phyloP scores from a whole-genome alignment of 768 basidiomycete species.

The Leccinum sublutescens region DNA sequence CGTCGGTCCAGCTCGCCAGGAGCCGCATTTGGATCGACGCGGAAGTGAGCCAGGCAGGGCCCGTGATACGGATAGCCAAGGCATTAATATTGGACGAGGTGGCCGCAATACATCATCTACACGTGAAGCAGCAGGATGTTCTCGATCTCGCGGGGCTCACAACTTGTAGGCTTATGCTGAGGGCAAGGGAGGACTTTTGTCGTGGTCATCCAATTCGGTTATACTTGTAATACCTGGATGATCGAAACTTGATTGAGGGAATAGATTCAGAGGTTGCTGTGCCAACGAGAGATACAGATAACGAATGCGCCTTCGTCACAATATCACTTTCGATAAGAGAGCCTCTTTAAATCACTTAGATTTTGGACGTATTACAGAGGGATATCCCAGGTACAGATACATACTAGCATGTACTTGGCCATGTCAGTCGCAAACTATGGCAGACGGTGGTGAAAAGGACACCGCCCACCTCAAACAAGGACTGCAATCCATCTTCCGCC shows the following conservation, averaged over 20 bases:
- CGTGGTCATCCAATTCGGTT: conserved; percentile 38
- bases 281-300: conserved; percentile 55
- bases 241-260: conserved; percentile 30
- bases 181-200: conserved; percentile 47
- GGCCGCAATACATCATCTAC: conserved; percentile 55
- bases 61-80: conserved; percentile 10
- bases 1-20: conserved; percentile 49
- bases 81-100: conserved; percentile 39
- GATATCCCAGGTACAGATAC: conserved; percentile 10
- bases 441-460: conserved; percentile 50
- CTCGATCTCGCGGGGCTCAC: conserved; percentile 47
- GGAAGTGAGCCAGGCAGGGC: not conserved
- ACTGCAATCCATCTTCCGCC: conserved; percentile 40
- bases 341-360: conserved; percentile 13
- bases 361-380: conserved; percentile 22
- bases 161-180: conserved; percentile 45
- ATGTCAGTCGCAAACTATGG: conserved; percentile 55
- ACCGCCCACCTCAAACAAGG: conserved; percentile 76
- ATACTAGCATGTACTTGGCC: not conserved
- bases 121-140: conserved; percentile 54
- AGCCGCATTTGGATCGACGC: conserved; percentile 32
- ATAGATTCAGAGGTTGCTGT: conserved; percentile 44
- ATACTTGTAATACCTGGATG: not conserved
- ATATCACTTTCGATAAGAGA: conserved; percentile 15
- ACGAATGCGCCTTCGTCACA: conserved; percentile 42